Base-by-base conservation (phyloP, 2,329 filamentous ascomycete species). In the Ceratocystiopsis brevicomis region DNA sequence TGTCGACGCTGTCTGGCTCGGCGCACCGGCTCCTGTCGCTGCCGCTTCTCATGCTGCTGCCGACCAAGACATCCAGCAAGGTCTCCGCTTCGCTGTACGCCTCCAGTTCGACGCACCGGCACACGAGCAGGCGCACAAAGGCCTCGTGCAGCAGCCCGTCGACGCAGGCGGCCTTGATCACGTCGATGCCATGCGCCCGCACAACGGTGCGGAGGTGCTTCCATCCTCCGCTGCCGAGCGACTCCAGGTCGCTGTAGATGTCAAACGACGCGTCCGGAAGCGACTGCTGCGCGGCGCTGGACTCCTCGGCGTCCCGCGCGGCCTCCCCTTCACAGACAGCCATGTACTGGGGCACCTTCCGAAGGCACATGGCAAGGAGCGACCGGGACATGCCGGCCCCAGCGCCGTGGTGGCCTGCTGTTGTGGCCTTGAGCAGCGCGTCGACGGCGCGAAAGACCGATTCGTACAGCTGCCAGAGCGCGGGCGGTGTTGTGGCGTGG, bases 241-340 rank as follows among this genome's bases (percentile, higher is more conserved):
- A 49, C 49, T 72, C 67, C 15, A 73, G 50, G 15, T 70, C 62
- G 38, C 62, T 58, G 48, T 72, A 73, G 18, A 70, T 57, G 4
- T 64, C 58, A 14, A 59, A 56, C 0, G 66, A 64, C 4, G 33
- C 33, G 33, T 38, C 63, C 53, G 16, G 60, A 55, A 8, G 53
- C 53, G n/a, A 59, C 53, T 15, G 61, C 0, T 54, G 53, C 15
- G 56, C 51, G 0, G 57, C 59, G 3, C 61, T 63, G 13, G 57
- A 55, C 37, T 58, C 50, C 41, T 62, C 57, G 4, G 61, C 56
- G 17, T 65, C 58, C 13, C 54, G 49, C 30, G 53, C 52, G 42
- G 66, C 60, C 56, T 59, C 59, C 1, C 54, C 53, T 44, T 70
- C 63, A n/a, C 69, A 61, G 32, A 60, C 58, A 1, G 56, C 52